Evolutionary conservation across 2,329 filamentous ascomycete genomes (phyloP), one percentile per base, ranked within the genome.

Genomic region (Orbilia oligospora): DNA sequence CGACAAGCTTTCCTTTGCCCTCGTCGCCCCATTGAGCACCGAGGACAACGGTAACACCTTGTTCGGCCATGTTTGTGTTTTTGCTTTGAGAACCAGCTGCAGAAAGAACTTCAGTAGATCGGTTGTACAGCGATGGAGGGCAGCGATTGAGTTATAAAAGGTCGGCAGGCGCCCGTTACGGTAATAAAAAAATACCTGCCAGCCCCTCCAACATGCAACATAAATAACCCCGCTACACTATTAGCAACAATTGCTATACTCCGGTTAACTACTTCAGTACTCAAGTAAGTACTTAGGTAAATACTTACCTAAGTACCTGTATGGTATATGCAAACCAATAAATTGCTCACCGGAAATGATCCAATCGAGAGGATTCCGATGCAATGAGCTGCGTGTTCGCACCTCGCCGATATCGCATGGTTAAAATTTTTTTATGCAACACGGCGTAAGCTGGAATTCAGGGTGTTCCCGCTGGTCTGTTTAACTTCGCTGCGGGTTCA

Each of bases 21-120:
- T 89, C 87, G 83, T 89, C 86, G 84, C 88, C 89, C 87, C 88
- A 90, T 84, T 90, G 88, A 82, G 87, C 86, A 76, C 89, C 89
- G 80, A 90, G 86, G 81, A 89, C 87, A 76, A 89, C 87, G 55
- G 88, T 89, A 33, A 79, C 41, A 38, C 75, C 75, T 24, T 68
- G 49, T 51, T 77, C 73, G 30, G 36, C 49, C 73, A 77, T 77
- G 36, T 44, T n/a, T 61, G 36, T 41, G 56, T 44, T 61, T 61
- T 61, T 61, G 56, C 56, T 41, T 41, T 22, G 33, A n/a, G 36
- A 61, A 44, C 36, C 18, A 24, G 38, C 38, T 41, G 38, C 14
- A 41, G 36, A 44, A 36, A 36, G 56, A 61, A 44, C 56, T 36
- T 61, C 56, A 61, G 27, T 46, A 1, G 44, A 46, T 61, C 56